Evolutionary conservation across 2,329 filamentous ascomycete genomes (phyloP).

Genomic region (Nemania diffusa): DNA sequence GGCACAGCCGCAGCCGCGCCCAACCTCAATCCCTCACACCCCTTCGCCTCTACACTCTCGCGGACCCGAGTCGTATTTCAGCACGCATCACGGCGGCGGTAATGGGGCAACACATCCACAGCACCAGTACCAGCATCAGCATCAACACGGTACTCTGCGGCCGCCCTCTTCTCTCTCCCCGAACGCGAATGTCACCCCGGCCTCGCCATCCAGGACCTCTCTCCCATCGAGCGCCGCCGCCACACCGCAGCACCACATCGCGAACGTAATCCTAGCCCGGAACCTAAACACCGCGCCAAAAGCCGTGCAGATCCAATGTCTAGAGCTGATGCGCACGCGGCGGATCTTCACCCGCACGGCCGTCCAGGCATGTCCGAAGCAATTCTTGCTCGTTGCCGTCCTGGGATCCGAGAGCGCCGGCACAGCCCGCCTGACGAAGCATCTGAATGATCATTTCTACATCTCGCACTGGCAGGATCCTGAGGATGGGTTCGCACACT

Average conservation of each 20-base stretch:
- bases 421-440: constrained; percentile 60
- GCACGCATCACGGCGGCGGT: not conserved
- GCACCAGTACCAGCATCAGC: constrained; percentile 4
- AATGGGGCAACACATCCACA: constrained; percentile 6
- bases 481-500: constrained; percentile 76
- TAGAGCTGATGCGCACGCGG: constrained; percentile 81
- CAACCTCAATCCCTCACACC: constrained; percentile 40
- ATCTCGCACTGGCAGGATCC: constrained; percentile 86
- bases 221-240: constrained; percentile 8
- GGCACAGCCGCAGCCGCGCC: constrained; percentile 37
- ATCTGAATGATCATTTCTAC: constrained; percentile 85
- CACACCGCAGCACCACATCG: constrained; percentile 59
- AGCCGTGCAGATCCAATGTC: constrained; percentile 82
- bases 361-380: constrained; percentile 77
- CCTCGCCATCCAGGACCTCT: constrained; percentile 19
- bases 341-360: constrained; percentile 80
- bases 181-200: not conserved
- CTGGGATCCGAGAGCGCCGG: constrained; percentile 56
- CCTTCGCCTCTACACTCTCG: constrained; percentile 42
- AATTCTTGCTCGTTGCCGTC: constrained; percentile 84
- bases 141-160: constrained; percentile 10
- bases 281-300: constrained; percentile 79
- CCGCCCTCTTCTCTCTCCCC: constrained; percentile 12
- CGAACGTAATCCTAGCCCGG: constrained; percentile 84
- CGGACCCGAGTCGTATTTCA: constrained; percentile 36